These are phyloP conservation scores for Glaciozyma martinii DNA, from an alignment of 768 basidiomycete genomes.

Conservation along the genomic window DNA sequence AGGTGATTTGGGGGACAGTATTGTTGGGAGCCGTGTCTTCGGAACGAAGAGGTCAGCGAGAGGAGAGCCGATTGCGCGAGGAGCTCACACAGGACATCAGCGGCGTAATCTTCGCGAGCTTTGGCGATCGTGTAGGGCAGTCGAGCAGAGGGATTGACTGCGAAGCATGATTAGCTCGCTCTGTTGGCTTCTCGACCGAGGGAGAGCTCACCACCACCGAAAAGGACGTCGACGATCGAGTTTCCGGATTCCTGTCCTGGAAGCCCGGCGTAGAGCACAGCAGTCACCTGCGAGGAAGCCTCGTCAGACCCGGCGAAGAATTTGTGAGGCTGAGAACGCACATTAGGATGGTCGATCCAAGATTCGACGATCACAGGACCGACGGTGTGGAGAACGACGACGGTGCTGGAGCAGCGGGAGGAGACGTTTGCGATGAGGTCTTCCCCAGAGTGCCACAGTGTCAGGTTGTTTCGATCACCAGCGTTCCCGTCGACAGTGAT, in stretches of 20 bases:
- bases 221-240: slow-evolving; percentile 62
- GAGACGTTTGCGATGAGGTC: slow-evolving; percentile 62
- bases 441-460: slow-evolving; percentile 45
- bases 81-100: slow-evolving; percentile 41
- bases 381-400: slow-evolving; percentile 70
- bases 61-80: background rate
- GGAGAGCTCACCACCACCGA: slow-evolving; percentile 42
- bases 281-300: slow-evolving; percentile 11
- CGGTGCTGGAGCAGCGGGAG: slow-evolving; percentile 55
- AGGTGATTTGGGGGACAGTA: background rate
- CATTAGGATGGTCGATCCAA: slow-evolving; percentile 13
- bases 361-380: slow-evolving; percentile 42
- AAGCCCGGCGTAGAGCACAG: slow-evolving; percentile 11
- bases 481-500: slow-evolving; percentile 7
- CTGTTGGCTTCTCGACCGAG: background rate
- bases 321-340: background rate
- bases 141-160: slow-evolving; percentile 62
- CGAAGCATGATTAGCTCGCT: slow-evolving; percentile 2
- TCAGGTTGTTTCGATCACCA: slow-evolving; percentile 23
- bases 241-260: slow-evolving; percentile 54
- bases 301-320: background rate
- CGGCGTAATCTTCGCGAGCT: slow-evolving; percentile 51
- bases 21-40: background rate
- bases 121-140: slow-evolving; percentile 72
- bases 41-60: background rate